Base-by-base conservation (phyloP, 345 rosid genomes). In the Pseudoturritis turrita region DNA sequence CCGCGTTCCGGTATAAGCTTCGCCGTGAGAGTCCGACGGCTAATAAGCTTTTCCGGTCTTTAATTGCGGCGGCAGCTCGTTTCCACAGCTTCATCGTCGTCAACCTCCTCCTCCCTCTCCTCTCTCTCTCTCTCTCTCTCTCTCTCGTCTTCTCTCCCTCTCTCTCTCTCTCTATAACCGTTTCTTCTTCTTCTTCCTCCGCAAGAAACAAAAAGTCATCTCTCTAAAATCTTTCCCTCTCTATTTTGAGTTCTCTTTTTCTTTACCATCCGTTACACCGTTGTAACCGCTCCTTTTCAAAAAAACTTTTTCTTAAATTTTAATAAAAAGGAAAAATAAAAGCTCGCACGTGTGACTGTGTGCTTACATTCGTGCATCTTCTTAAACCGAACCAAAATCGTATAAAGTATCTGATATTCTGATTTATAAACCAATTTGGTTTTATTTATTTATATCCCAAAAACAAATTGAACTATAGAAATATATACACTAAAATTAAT, bases 11-110 rank as follows among this genome's bases (percentile, higher is more conserved):
- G 71, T 40, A 29, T 0, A 81, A 44, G 37, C 47, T 75, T 47
- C 65, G 62, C 26, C 63, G 54, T 4, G 86, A 74, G 0, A 90
- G 68, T 54, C 44, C 45, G 10, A 80, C 79, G 13, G 81, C 56
- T 72, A 83, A 13, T 31, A 93, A 60, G 87, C 92, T 86, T 77
- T 76, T 90, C 31, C 55, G 82, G 80, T 93, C 97, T 80, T 93
- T 93, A 21, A 93, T 73, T 31, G 87, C 85, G 17, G 87, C 98
- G 33, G 85, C 75, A 8, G 85, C 92, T 70, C 84, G 83, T 43
- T 70, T 82, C 98, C 94, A 87, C 19, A 90, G 76, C 83, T 65
- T 79, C 94, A 84, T 86, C 69, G 3, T 56, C 28, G 15, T 31
- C 54, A 36, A n/a, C 62, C 55, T 33, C 56, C 55, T 28, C 26